Evolutionary conservation across 2,329 filamentous ascomycete genomes (phyloP), one percentile per base, ranked within the genome.

Genomic region (Monosporascus ibericus): DNA sequence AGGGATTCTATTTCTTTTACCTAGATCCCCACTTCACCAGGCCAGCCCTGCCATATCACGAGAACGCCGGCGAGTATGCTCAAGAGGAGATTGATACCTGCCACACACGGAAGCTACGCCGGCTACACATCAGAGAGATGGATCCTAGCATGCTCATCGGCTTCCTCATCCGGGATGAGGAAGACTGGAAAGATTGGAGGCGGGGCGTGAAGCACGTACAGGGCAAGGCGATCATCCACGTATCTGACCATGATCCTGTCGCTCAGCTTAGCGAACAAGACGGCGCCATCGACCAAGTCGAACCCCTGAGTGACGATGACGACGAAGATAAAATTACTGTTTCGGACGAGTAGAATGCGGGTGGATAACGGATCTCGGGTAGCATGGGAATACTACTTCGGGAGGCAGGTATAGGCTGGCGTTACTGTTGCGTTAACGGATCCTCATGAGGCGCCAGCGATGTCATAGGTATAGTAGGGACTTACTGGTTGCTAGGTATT

Each of bases 121-220:
- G 88, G 52, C 78, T 99, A 30, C 86, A 94, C 60, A 80, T 99
- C 48, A 84, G 85, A 54, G 92, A 97, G 65, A 94, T 99, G 89
- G 94, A 99, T 63, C 94, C 94, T 0, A 96, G 91, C 65, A 99
- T 99, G 94, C 74, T 99, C 42, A 89, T 99, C 58, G 92, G 90
- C 5, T 97, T 97, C 64, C 73, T 99, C 37, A 91, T 99, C 56
- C 81, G 79, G 40, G 83, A 88, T 53, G 85, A 92, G 61, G 79
- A 85, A 44, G 94, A 99, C 60, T 97, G 92, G 87, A 73, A 79
- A 39, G 80, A 83, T 50, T 97, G 92, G 92, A 87, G 89, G 64
- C 76, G 81, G 53, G 80, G 83, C n/a, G 79, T 95, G 2, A 83
- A 83, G 60, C 82, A 87, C 60, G 84, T 88, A 8, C 84, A 88